Evolutionary conservation across 176 grass and related monocot species (phyloP).

Genomic region (Carex scoparia): DNA sequence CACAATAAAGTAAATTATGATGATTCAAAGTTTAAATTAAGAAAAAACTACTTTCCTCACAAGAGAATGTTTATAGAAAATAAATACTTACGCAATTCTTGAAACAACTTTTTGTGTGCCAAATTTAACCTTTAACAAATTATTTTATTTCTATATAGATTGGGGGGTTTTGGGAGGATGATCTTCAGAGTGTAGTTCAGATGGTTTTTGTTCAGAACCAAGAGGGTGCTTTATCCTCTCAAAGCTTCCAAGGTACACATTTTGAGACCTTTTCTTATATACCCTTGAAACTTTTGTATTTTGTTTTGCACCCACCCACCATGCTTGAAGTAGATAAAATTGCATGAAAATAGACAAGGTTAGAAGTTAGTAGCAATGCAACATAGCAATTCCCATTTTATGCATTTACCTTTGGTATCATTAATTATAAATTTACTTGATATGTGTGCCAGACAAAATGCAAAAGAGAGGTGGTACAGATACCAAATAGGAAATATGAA

Average conservation of each 20-base stretch:
- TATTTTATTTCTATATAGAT: conserved; percentile 21
- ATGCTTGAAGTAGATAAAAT: neutral
- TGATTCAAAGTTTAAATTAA: neutral
- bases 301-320: neutral
- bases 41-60: neutral
- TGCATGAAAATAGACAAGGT: neutral
- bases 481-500: conserved; percentile 4
- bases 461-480: neutral
- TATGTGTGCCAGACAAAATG: too few relatives aligned
- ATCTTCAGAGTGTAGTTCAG: conserved; percentile 67
- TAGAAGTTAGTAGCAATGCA: neutral
- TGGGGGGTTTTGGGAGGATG: conserved; percentile 64
- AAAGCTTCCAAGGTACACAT: conserved; percentile 16
- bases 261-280: neutral
- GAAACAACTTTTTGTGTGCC: neutral
- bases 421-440: neutral
- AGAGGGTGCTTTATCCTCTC: conserved; percentile 27
- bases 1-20: neutral
- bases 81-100: neutral
- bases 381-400: neutral
- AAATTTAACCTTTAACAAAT: neutral
- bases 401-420: neutral
- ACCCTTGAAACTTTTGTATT: neutral
- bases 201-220: conserved; percentile 50
- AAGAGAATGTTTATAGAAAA: neutral